Percentiles rank a stretch among this genome's conserved stretches.
phyloP scores from a whole-genome alignment of 495 filamentous ascomycete species.

The Ramalina intermedia region DNA sequence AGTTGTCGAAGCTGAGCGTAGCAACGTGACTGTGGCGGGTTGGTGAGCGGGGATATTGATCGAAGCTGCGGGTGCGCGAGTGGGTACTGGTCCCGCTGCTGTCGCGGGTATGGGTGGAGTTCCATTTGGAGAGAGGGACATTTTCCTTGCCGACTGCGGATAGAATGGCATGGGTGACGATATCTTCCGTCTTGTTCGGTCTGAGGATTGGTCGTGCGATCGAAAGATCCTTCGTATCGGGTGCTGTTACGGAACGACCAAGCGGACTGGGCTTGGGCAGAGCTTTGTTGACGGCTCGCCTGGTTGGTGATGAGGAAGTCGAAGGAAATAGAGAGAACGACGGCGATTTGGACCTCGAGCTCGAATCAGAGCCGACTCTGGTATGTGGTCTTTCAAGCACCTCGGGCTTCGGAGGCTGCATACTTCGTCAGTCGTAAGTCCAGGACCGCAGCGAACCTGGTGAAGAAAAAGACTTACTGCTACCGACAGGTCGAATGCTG shows the following conservation, averaged over 20 bases:
- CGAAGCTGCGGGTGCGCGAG: neutral
- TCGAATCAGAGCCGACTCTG: slow-evolving; percentile 38
- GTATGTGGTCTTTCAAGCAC: slow-evolving; percentile 23
- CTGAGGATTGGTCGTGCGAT: neutral
- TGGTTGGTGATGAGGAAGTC: slow-evolving; percentile 28
- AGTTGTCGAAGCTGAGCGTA: slow-evolving; percentile 3
- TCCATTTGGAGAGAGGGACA: slow-evolving; percentile 2
- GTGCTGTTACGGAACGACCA: slow-evolving; percentile 45
- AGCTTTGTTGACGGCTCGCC: slow-evolving; percentile 22
- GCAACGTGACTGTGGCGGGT: slow-evolving; percentile 4
- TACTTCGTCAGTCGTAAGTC: too few species aligned
- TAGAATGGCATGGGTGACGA: neutral
- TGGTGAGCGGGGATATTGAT: neutral
- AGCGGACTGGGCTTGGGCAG: slow-evolving; percentile 32
- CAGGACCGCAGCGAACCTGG: too few species aligned
- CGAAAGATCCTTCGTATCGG: slow-evolving; percentile 33
- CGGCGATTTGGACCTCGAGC: slow-evolving; percentile 41
- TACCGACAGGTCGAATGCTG: slow-evolving; percentile 22
- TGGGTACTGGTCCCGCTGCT: neutral
- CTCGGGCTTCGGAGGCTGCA: neutral
- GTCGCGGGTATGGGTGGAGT: neutral
- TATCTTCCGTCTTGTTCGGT: slow-evolving; percentile 2
- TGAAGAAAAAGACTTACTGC: slow-evolving; percentile 16
- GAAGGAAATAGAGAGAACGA: slow-evolving; percentile 51
- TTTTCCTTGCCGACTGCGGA: neutral